A percentile compares a stretch with the other conserved stretches of the same genome.
Evolutionary conservation across 495 filamentous ascomycete genomes (phyloP).

Genomic region (Penicillium maclennaniae): DNA sequence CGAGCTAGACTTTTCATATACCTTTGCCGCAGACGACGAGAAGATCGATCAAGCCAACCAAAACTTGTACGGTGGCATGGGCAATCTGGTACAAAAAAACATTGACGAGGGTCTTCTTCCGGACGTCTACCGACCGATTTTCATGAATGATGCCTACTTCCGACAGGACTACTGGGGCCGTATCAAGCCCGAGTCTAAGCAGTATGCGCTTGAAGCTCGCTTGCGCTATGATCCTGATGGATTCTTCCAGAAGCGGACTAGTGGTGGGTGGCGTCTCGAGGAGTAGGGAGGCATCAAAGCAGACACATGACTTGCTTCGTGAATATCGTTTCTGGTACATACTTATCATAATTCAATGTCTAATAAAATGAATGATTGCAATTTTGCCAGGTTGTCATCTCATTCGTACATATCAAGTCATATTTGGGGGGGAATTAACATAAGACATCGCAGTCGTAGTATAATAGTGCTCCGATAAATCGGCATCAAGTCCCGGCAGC

Average conservation of each 20-base stretch:
- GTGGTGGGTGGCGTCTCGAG: slow-evolving; percentile 44
- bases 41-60: slow-evolving; percentile 49
- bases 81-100: slow-evolving; percentile 29
- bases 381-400: no score
- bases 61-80: slow-evolving; percentile 32
- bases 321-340: no score
- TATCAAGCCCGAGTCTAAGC: slow-evolving; percentile 43
- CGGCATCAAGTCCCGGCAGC: no score
- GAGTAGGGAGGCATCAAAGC: slow-evolving; percentile 1
- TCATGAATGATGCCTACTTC: slow-evolving; percentile 58
- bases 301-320: no score
- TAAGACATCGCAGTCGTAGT: no score
- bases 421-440: no score
- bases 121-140: slow-evolving; percentile 53
- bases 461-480: no score
- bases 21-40: slow-evolving; percentile 37
- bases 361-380: no score
- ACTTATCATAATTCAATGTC: no score
- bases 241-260: slow-evolving; percentile 56
- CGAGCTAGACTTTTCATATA: slow-evolving; percentile 54
- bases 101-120: slow-evolving; percentile 43
- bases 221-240: slow-evolving; percentile 51
- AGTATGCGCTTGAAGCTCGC: slow-evolving; percentile 38
- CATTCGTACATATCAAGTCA: no score
- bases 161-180: slow-evolving; percentile 58